Evolutionary conservation across 1,139 yeast genomes (phyloP).

Genomic region (Geotrichum citri-aurantii): DNA sequence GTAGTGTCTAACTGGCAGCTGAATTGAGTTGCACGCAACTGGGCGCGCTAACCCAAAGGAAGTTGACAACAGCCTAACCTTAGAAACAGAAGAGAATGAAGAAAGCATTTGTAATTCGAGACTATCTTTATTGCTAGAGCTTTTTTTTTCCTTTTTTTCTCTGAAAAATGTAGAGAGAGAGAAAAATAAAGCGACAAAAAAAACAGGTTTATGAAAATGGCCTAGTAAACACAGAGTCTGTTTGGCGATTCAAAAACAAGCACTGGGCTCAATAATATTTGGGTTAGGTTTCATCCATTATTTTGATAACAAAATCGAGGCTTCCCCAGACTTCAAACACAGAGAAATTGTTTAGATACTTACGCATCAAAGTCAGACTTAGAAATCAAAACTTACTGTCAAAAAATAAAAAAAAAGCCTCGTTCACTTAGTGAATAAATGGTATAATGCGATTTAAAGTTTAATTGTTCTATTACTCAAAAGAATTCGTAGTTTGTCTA

Average conservation of each 20-base stretch:
- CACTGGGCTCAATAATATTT: neutral
- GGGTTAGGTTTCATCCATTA: neutral
- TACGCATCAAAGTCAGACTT: too few species aligned
- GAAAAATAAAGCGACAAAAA: neutral
- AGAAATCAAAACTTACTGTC: neutral
- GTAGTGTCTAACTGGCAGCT: slow-evolving; percentile 11
- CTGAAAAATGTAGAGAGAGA: neutral
- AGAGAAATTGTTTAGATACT: too few species aligned
- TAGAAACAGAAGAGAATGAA: neutral
- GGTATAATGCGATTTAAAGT: too few species aligned
- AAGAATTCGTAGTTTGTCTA: neutral
- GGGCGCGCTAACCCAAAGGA: neutral
- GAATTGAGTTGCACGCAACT: neutral
- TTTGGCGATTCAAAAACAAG: neutral
- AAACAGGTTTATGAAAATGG: neutral
- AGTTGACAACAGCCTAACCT: neutral
- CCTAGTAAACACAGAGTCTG: neutral
- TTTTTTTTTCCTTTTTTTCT: neutral
- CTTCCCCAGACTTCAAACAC: neutral
- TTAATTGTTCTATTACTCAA: neutral
- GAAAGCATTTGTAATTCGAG: neutral
- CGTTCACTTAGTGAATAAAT: too few species aligned
- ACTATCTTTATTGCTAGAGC: neutral
- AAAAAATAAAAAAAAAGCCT: too few species aligned
- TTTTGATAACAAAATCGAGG: neutral